Evolutionary conservation across 2,329 filamentous ascomycete species (phyloP).

Genomic region (Elsinoe batatas): DNA sequence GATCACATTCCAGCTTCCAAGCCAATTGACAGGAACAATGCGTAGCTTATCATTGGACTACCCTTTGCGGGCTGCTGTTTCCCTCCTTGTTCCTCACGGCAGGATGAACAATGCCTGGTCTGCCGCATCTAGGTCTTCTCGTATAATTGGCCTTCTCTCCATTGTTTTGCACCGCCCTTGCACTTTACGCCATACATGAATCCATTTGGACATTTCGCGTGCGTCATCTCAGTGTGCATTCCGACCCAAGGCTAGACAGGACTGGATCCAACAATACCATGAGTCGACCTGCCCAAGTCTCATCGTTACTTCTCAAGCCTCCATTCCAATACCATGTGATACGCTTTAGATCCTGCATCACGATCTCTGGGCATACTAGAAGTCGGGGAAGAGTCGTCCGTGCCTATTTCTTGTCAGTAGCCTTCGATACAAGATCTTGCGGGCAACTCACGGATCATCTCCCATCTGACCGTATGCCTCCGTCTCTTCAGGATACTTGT

Average conservation of each 20-base stretch:
- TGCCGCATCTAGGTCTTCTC: not conserved
- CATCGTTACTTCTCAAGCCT: not conserved
- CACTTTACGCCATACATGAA: constrained; percentile 4
- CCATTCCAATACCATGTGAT: too few relatives aligned
- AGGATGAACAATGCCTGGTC: not conserved
- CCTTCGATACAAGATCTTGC: not conserved
- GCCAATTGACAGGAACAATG: not conserved
- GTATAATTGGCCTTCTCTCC: not conserved
- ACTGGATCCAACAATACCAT: constrained; percentile 9
- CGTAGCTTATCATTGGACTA: not conserved
- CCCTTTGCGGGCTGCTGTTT: not conserved
- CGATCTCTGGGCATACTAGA: constrained; percentile 36
- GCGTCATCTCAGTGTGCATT: constrained; percentile 3
- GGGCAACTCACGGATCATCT: constrained; percentile 67
- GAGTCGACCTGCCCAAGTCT: not conserved
- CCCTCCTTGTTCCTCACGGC: not conserved
- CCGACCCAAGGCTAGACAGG: not conserved
- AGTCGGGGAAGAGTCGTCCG: constrained; percentile 66
- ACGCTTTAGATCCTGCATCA: too few relatives aligned
- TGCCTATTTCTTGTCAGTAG: constrained; percentile 42
- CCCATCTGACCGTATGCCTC: constrained; percentile 77
- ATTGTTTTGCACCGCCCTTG: not conserved
- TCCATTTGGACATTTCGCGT: constrained; percentile 5
- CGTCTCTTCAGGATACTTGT: constrained; percentile 94
- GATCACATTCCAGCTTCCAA: too few relatives aligned